A percentile compares a stretch with the other conserved stretches of the same genome.
These are phyloP conservation scores for Rugiboletus extremiorientalis DNA, from an alignment of 1,284 basidiomycete species.

Conservation along the genomic window DNA sequence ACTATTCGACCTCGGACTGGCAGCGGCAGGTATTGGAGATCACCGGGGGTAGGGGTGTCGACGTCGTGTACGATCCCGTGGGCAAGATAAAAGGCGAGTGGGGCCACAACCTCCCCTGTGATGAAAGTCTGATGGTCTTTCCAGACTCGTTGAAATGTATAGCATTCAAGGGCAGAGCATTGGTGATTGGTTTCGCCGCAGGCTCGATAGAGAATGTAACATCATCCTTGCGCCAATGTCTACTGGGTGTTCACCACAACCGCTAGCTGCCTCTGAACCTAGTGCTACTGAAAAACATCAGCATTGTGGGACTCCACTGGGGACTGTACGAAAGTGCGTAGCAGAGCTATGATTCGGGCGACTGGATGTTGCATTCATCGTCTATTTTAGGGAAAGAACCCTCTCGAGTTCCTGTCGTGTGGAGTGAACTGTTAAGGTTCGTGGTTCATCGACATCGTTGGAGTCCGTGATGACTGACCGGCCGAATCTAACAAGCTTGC, in stretches of 20 bases:
- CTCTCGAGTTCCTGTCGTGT: constrained; percentile 64
- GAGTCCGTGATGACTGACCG: constrained; percentile 3
- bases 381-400: constrained; percentile 62
- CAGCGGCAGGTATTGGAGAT: constrained; percentile 73
- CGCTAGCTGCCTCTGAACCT: constrained; percentile 82
- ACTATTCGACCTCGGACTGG: constrained; percentile 71
- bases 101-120: not conserved
- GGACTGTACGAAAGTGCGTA: constrained; percentile 72
- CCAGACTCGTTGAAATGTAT: constrained; percentile 84
- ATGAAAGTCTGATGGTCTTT: not conserved
- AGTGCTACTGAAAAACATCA: constrained; percentile 85
- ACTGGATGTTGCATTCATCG: not conserved
- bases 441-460: constrained; percentile 26
- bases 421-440: constrained; percentile 71
- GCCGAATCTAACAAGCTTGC: constrained; percentile 49
- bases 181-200: constrained; percentile 91
- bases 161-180: constrained; percentile 88
- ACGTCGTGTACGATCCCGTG: constrained; percentile 91
- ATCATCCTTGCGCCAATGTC: not conserved
- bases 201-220: constrained; percentile 88
- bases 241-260: not conserved
- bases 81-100: constrained; percentile 66
- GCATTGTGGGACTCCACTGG: constrained; percentile 83
- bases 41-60: constrained; percentile 80
- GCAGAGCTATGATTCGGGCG: not conserved